Percentiles rank a stretch among this genome's conserved stretches.
Evolutionary conservation across 169 alveolate genomes (phyloP).

Genomic region (Babesia caballi): DNA sequence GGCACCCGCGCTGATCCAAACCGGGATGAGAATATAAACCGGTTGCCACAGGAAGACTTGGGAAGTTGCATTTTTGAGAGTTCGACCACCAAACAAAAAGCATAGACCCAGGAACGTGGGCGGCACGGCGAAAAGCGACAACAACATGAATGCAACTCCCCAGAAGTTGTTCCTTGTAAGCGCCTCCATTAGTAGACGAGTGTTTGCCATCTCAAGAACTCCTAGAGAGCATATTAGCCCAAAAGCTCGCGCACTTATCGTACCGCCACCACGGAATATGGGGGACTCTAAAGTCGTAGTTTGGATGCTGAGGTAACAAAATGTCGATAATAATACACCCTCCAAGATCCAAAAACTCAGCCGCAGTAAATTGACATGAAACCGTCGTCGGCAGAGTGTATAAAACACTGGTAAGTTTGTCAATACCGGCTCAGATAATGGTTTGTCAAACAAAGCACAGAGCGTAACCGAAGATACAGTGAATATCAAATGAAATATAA

Average conservation of each 20-base stretch:
- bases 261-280: constrained; percentile 22
- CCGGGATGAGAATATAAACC: constrained; percentile 59
- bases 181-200: constrained; percentile 67
- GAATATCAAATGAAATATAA: constrained; percentile 33
- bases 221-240: constrained; percentile 68
- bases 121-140: constrained; percentile 59
- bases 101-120: constrained; percentile 52
- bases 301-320: constrained; percentile 33
- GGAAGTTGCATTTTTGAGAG: constrained; percentile 58
- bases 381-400: constrained; percentile 44
- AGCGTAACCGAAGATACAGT: constrained; percentile 31
- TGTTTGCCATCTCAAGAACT: constrained; percentile 60
- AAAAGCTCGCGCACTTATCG: constrained; percentile 61
- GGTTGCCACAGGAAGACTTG: constrained; percentile 68
- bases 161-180: constrained; percentile 62
- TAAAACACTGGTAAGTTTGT: constrained; percentile 34
- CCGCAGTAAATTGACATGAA: constrained; percentile 25
- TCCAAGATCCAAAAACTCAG: constrained; percentile 37
- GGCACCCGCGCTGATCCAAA: constrained; percentile 68
- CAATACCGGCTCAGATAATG: constrained; percentile 16
- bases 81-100: constrained; percentile 56
- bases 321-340: constrained; percentile 28
- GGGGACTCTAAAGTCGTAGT: constrained; percentile 13
- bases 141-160: constrained; percentile 34
- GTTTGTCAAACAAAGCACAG: constrained; percentile 25